Evolutionary conservation across 768 basidiomycete genomes (phyloP).

Genomic region (Guyanaporus albipodus): DNA sequence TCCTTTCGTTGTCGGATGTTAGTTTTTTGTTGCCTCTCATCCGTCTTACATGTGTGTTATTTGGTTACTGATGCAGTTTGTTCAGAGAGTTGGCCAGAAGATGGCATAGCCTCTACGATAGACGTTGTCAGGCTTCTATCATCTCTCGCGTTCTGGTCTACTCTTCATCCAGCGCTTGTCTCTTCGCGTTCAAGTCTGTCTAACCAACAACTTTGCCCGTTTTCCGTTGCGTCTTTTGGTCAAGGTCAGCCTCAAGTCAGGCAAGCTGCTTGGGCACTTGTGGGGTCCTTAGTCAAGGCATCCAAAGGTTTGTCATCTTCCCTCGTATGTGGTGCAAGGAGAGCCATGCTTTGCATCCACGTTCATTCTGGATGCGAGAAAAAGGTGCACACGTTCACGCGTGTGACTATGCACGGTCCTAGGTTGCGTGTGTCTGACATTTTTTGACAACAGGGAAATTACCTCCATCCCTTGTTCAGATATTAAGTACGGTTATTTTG

Average conservation of each 20-base stretch:
- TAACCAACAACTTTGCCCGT: conserved; percentile 30
- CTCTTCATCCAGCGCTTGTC: conserved; percentile 49
- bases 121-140: conserved; percentile 12
- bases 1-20: conserved; percentile 3
- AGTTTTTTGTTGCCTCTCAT: neutral
- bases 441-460: conserved; percentile 20
- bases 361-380: neutral
- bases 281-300: conserved; percentile 38
- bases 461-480: conserved; percentile 34
- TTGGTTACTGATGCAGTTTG: neutral
- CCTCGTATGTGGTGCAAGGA: neutral
- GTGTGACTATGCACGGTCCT: neutral
- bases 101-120: neutral
- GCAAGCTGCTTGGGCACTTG: conserved; percentile 64
- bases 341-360: neutral
- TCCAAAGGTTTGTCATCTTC: conserved; percentile 40
- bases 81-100: conserved; percentile 16
- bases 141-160: conserved; percentile 54
- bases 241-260: conserved; percentile 67
- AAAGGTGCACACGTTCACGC: neutral
- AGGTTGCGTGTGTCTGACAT: conserved; percentile 9
- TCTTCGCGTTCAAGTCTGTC: conserved; percentile 23
- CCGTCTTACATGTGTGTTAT: neutral
- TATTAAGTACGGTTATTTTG: conserved; percentile 55
- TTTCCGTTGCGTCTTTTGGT: conserved; percentile 40